Evolutionary conservation across 2,329 filamentous ascomycete genomes (phyloP), one percentile per base, ranked within the genome.

Genomic region (Monilinia fructigena): DNA sequence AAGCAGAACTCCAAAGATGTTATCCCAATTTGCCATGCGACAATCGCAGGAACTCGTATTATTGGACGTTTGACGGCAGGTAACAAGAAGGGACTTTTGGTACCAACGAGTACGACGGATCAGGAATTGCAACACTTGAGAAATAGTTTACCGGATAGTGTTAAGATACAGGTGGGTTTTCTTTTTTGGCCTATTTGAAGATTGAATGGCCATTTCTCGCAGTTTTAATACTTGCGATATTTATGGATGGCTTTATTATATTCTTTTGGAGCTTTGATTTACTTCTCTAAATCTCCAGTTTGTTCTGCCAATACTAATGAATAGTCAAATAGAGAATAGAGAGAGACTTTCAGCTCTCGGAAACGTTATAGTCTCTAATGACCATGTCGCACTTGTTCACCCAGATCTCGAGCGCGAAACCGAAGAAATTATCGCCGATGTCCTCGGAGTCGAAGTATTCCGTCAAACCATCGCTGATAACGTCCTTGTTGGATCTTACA

Each of bases 1-100:
- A 99, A 84, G 89, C 94, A 70, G 95, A 99, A 83, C 86, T 99
- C 69, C 92, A 96, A 96, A 83, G 95, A 98, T 82, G 88, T 97
- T 70, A 94, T 99, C 75, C 95, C 95, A 73, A 97, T 97, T 79
- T 95, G 92, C 80, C 92, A 95, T 81, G 93, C 92, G 73, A 97
- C 94, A 67, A 98, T 99, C 78, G 93, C 93, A 70, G 95, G 95
- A 74, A 98, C 94, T 50, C 87, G 95, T 76, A 99, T 99, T 79
- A 90, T 99, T 76, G 95, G 95, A 68, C 89, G 95, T 73, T 86
- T 99, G 81, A 98, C 95, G 73, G 91, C 94, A 77, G 95, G 92
- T 75, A 99, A 99, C 86, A 91, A 92, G 78, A 96, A 96, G 79
- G 95, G 95, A 74, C 91, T 99, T 70, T 88, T 99, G 70, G 94